Evolutionary conservation across 148 eudicot genomes (phyloP).

Genomic region (Camellia sinensis): DNA sequence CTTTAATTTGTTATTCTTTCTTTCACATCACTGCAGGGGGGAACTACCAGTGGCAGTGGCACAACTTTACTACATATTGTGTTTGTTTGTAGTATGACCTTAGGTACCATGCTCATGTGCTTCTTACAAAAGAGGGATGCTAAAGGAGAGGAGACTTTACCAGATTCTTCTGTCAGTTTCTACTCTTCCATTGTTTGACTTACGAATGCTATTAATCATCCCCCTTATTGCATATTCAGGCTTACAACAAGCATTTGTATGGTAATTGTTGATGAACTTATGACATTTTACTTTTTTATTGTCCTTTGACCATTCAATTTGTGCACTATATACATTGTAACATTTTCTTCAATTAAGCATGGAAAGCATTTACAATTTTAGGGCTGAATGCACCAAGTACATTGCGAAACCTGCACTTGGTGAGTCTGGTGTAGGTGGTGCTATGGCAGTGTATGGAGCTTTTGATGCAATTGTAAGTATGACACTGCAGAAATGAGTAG

Average conservation of each 20-base stretch:
- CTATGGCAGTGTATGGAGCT: slow-evolving; percentile 90
- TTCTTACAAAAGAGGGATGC: slow-evolving; percentile 62
- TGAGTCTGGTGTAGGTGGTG: slow-evolving; percentile 88
- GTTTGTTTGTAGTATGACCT: slow-evolving; percentile 75
- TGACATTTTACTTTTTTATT: neutral
- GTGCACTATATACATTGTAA: neutral
- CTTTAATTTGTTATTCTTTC: neutral
- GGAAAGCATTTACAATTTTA: slow-evolving; percentile 22
- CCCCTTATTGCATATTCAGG: slow-evolving; percentile 97
- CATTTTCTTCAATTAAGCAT: neutral
- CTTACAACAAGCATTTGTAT: slow-evolving; percentile 96
- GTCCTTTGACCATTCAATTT: neutral
- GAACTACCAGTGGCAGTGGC: slow-evolving; percentile 58
- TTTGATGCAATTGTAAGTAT: slow-evolving; percentile 91
- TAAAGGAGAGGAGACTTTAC: slow-evolving; percentile 42
- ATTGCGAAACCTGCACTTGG: slow-evolving; percentile 84
- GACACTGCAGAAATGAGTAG: neutral
- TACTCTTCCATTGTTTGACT: slow-evolving; percentile 49
- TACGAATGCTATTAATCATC: slow-evolving; percentile 70
- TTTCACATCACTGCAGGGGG: slow-evolving; percentile 59
- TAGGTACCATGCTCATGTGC: slow-evolving; percentile 81
- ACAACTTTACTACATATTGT: slow-evolving; percentile 62
- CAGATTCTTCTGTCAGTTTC: slow-evolving; percentile 42
- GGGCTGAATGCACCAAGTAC: slow-evolving; percentile 87
- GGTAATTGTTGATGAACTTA: slow-evolving; percentile 42